These are phyloP conservation scores for Lentithecium fluviatile DNA, from an alignment of 495 filamentous ascomycete genomes.

Conservation along the genomic window DNA sequence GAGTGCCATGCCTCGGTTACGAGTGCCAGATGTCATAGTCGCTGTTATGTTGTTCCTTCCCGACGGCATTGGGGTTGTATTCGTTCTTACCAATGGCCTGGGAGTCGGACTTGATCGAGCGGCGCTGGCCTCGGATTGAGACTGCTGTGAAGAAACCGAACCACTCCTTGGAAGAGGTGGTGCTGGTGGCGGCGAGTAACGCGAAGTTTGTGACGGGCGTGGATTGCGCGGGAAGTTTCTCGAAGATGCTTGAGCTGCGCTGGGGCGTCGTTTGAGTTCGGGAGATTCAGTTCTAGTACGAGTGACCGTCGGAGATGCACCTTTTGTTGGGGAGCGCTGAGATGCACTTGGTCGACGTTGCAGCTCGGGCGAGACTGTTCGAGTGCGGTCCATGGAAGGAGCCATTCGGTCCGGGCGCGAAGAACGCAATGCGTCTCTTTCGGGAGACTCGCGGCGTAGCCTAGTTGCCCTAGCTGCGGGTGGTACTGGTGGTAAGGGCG, in stretches of 20 bases:
- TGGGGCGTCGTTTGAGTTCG: too few relatives aligned
- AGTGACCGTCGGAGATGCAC: too few relatives aligned
- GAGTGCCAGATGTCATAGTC: conserved; percentile 16
- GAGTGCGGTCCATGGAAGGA: too few relatives aligned
- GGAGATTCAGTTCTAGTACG: too few relatives aligned
- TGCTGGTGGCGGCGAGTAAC: too few relatives aligned
- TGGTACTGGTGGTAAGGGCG: conserved; percentile 6
- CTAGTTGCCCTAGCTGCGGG: neutral
- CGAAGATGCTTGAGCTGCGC: too few relatives aligned
- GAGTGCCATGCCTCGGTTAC: conserved; percentile 1
- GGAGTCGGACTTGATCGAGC: neutral
- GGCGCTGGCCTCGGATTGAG: neutral
- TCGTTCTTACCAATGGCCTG: conserved; percentile 2
- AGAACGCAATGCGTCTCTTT: neutral
- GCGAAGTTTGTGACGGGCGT: too few relatives aligned
- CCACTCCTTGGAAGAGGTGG: too few relatives aligned
- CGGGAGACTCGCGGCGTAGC: neutral
- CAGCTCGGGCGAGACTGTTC: too few relatives aligned
- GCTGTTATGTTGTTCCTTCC: neutral
- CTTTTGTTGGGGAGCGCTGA: too few relatives aligned
- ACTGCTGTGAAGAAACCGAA: neutral
- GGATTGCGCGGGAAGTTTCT: too few relatives aligned
- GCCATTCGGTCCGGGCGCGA: neutral
- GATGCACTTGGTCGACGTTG: too few relatives aligned
- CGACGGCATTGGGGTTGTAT: neutral